Percentiles rank a stretch among this genome's conserved stretches.
phyloP scores from a whole-genome alignment of 345 rosid genomes.

The Salix exigua region DNA sequence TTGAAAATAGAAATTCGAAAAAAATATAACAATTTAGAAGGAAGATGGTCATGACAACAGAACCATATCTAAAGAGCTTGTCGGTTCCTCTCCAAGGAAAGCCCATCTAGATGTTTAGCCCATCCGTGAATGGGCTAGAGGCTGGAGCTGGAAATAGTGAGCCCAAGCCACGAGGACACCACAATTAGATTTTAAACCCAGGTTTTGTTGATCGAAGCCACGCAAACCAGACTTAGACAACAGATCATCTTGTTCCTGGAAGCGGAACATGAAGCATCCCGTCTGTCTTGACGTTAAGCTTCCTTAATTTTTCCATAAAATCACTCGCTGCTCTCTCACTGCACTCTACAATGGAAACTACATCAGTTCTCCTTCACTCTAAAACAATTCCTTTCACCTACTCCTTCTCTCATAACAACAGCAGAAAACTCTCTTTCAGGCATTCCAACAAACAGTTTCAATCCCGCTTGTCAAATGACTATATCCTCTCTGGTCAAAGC shows the following conservation, averaged over 20 bases:
- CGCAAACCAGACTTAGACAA: neutral
- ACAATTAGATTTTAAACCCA: neutral
- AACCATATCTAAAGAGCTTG: neutral
- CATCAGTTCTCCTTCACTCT: constrained; percentile 50
- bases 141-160: neutral
- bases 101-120: neutral
- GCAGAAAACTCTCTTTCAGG: constrained; percentile 36
- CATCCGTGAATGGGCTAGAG: neutral
- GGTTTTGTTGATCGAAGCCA: neutral
- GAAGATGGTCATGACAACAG: neutral
- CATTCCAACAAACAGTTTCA: constrained; percentile 64
- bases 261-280: neutral
- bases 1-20: neutral
- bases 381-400: constrained; percentile 29
- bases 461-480: constrained; percentile 16
- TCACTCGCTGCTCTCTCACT: neutral
- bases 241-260: neutral
- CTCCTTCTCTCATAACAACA: neutral
- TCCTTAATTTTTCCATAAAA: neutral
- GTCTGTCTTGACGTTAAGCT: neutral
- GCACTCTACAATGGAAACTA: constrained; percentile 46
- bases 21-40: neutral
- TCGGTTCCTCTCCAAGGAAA: neutral
- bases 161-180: neutral
- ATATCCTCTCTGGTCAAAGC: constrained; percentile 10